Percentiles rank a stretch among this genome's conserved stretches.
Evolutionary conservation across 768 basidiomycete genomes (phyloP).

Genomic region (Suillus luteus): DNA sequence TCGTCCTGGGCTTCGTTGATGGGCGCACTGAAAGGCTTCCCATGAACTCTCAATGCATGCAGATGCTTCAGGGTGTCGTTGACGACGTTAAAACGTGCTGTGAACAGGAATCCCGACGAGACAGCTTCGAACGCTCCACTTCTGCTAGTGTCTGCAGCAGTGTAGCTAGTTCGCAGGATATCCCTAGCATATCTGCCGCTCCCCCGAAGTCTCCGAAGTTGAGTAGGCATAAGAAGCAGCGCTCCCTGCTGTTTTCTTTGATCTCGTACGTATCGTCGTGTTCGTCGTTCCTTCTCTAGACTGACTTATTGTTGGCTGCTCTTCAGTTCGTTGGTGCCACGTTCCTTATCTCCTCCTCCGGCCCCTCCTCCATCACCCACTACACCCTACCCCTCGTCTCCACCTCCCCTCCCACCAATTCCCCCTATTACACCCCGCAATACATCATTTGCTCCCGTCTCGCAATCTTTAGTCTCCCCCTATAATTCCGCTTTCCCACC

Average conservation of each 20-base stretch:
- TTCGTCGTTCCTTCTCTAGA: conserved; percentile 10
- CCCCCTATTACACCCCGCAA: conserved; percentile 26
- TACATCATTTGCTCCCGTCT: conserved; percentile 23
- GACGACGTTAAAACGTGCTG: conserved; percentile 51
- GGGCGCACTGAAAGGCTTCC: conserved; percentile 53
- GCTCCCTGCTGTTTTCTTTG: conserved; percentile 69
- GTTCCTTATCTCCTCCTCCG: conserved; percentile 30
- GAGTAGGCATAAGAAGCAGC: conserved; percentile 65
- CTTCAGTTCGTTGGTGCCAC: conserved; percentile 34
- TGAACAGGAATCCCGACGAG: conserved; percentile 35
- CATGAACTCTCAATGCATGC: conserved; percentile 42
- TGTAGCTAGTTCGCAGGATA: conserved; percentile 21
- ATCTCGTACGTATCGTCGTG: conserved; percentile 49
- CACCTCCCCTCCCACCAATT: conserved; percentile 33
- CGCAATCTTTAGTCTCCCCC: conserved; percentile 27
- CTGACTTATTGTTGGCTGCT: conserved; percentile 8
- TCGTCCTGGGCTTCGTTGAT: conserved; percentile 60
- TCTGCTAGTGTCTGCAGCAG: conserved; percentile 23
- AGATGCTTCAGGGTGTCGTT: conserved; percentile 51
- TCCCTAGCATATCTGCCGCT: conserved; percentile 11
- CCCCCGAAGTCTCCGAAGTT: conserved; percentile 35
- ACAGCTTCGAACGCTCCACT: conserved; percentile 34
- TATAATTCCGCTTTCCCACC: conserved; percentile 15
- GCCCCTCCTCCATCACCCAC: conserved; percentile 23
- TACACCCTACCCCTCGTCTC: conserved; percentile 26